phyloP scores from a whole-genome alignment of 345 rosid genomes.

The Punica granatum region DNA sequence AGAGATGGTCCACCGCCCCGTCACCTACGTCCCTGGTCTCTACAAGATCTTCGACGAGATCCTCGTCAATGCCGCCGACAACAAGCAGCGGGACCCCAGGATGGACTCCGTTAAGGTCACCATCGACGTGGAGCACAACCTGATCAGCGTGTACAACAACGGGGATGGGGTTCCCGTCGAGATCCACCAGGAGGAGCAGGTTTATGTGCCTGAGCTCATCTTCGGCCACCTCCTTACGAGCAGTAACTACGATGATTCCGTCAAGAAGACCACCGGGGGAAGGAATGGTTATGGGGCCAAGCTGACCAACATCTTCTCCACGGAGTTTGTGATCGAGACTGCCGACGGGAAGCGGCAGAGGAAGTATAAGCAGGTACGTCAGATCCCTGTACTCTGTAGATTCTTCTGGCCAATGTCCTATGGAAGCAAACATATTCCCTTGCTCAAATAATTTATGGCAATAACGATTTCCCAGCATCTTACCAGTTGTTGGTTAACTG shows the following conservation, averaged over 20 bases:
- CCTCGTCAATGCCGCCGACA: slow-evolving; percentile 91
- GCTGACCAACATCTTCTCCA: slow-evolving; percentile 86
- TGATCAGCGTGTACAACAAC: slow-evolving; percentile 76
- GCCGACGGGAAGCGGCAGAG: slow-evolving; percentile 77
- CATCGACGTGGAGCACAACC: slow-evolving; percentile 62
- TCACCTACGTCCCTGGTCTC: slow-evolving; percentile 84
- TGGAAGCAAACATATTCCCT: neutral
- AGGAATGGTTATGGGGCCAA: slow-evolving; percentile 96
- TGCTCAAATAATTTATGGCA: neutral
- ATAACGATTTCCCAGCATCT: too few relatives aligned
- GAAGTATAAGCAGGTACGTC: slow-evolving; percentile 75
- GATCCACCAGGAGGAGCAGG: slow-evolving; percentile 86
- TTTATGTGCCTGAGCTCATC: slow-evolving; percentile 88
- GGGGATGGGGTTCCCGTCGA: slow-evolving; percentile 95
- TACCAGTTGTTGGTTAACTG: too few relatives aligned
- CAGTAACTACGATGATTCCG: slow-evolving; percentile 75
- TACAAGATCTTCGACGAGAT: slow-evolving; percentile 98
- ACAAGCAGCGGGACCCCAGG: slow-evolving; percentile 78
- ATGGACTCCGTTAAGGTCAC: slow-evolving; percentile 74
- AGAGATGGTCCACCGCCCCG: slow-evolving; percentile 57
- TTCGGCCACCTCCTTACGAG: slow-evolving; percentile 92
- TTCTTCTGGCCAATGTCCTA: neutral
- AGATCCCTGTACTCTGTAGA: neutral
- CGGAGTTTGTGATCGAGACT: slow-evolving; percentile 80
- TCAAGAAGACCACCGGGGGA: slow-evolving; percentile 95